A percentile compares a stretch with the other conserved stretches of the same genome.
phyloP scores from a whole-genome alignment of 106 monocot species.

The Apostasia ramifera region DNA sequence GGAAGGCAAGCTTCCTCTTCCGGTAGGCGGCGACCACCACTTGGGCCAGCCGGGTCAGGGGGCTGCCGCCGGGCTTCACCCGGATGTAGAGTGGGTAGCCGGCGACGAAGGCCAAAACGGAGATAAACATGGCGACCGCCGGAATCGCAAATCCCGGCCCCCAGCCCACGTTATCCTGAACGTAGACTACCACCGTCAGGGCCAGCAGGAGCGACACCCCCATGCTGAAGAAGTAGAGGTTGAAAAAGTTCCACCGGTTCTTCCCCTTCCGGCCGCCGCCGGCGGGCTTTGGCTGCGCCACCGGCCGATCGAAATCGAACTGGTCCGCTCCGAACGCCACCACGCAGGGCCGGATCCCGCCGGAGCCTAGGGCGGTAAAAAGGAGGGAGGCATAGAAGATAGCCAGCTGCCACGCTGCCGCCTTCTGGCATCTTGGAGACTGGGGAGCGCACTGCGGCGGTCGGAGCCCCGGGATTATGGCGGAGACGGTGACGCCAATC shows the following conservation, averaged over 20 bases:
- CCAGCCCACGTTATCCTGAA: conserved; percentile 83
- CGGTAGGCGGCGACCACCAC: conserved; percentile 39
- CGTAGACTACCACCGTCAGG: conserved; percentile 54
- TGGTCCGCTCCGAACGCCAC: conserved; percentile 85
- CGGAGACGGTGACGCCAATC: conserved; percentile 55
- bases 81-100: conserved; percentile 52
- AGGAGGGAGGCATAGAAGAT: conserved; percentile 63
- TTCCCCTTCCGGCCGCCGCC: too few species aligned
- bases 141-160: conserved; percentile 65
- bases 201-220: conserved; percentile 36
- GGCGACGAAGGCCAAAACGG: conserved; percentile 42
- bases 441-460: conserved; percentile 27
- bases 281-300: not conserved
- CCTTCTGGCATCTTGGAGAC: conserved; percentile 12
- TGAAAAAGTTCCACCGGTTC: conserved; percentile 58
- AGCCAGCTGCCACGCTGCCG: conserved; percentile 29
- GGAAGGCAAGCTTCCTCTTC: conserved; percentile 32
- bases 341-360: conserved; percentile 77
- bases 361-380: conserved; percentile 57
- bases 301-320: conserved; percentile 18
- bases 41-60: conserved; percentile 27
- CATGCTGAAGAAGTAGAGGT: conserved; percentile 66
- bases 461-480: conserved; percentile 32
- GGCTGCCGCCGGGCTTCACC: conserved; percentile 42
- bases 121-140: conserved; percentile 42